A percentile compares a stretch with the other conserved stretches of the same genome.
Conservation (phyloP, 805 yeast species). For the Priceomyces medius region DNA sequence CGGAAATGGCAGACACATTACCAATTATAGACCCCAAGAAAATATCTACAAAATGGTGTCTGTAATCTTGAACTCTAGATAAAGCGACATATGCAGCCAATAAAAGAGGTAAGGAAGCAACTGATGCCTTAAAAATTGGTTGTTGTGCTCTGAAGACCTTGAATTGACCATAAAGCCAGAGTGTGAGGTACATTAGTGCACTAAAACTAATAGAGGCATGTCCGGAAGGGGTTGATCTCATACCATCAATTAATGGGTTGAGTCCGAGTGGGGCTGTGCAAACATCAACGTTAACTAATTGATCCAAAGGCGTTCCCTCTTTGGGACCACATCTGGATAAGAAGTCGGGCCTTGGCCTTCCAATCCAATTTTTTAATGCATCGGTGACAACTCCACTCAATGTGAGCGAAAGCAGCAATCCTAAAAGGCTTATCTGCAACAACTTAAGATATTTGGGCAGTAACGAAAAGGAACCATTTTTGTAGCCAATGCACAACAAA, state of each 20-base stretch:
- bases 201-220: conserved; percentile 55
- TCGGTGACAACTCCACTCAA: conserved; percentile 36
- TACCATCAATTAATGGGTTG: conserved; percentile 45
- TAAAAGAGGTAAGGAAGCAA: conserved; percentile 20
- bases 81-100: conserved; percentile 33
- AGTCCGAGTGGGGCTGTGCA: conserved; percentile 35
- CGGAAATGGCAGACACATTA: conserved; percentile 20
- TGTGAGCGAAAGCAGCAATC: conserved; percentile 25
- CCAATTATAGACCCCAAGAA: conserved; percentile 35
- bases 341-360: conserved; percentile 36
- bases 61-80: conserved; percentile 35
- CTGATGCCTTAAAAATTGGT: conserved; percentile 20
- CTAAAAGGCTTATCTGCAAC: conserved; percentile 31
- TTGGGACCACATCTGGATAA: conserved; percentile 32
- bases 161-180: conserved; percentile 50
- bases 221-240: conserved; percentile 59
- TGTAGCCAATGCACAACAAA: conserved; percentile 15
- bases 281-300: conserved; percentile 24
- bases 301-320: conserved; percentile 21
- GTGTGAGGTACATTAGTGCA: conserved; percentile 45
- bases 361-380: conserved; percentile 35
- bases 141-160: conserved; percentile 15
- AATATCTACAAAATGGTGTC: conserved; percentile 39
- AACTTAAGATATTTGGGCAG: conserved; percentile 15
- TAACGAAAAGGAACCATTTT: conserved; percentile 2